phyloP scores from a whole-genome alignment of 2,329 filamentous ascomycete species.

The Blastomyces percursus region DNA sequence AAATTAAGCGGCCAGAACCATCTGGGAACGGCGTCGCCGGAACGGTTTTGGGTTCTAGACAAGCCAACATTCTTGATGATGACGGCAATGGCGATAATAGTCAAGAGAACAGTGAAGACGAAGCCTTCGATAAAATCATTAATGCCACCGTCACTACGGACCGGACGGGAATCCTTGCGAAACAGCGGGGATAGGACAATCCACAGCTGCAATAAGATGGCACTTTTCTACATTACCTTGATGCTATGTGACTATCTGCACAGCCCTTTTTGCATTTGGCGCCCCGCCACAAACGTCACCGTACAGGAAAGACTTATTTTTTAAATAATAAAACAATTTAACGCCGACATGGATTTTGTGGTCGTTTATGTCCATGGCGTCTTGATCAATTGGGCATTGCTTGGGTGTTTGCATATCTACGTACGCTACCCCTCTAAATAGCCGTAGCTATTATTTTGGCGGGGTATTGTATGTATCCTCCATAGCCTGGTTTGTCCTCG shows the following conservation, averaged over 20 bases:
- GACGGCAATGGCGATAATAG: conserved; percentile 22
- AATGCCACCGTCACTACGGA: conserved; percentile 84
- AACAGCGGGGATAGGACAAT: conserved; percentile 38
- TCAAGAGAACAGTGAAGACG: conserved; percentile 55
- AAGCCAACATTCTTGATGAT: neutral
- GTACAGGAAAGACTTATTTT: neutral
- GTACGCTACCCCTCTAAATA: neutral
- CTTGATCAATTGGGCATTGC: no score
- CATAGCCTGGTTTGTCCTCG: no score
- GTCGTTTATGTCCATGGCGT: neutral
- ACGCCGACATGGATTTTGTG: neutral
- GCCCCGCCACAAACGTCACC: neutral
- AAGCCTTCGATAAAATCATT: conserved; percentile 88
- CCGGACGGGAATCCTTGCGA: conserved; percentile 59
- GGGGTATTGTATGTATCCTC: neutral
- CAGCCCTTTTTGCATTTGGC: neutral
- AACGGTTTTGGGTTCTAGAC: neutral
- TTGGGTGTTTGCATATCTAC: neutral
- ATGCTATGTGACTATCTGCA: neutral
- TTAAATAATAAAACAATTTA: neutral
- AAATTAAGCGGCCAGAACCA: conserved; percentile 49
- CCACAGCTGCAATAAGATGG: neutral
- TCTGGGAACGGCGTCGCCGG: conserved; percentile 23
- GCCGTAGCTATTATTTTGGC: neutral
- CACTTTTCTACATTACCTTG: neutral